Evolutionary conservation across 306 rosid species (phyloP), one percentile per base, ranked within the genome.

Genomic region (Argentina anserina): DNA sequence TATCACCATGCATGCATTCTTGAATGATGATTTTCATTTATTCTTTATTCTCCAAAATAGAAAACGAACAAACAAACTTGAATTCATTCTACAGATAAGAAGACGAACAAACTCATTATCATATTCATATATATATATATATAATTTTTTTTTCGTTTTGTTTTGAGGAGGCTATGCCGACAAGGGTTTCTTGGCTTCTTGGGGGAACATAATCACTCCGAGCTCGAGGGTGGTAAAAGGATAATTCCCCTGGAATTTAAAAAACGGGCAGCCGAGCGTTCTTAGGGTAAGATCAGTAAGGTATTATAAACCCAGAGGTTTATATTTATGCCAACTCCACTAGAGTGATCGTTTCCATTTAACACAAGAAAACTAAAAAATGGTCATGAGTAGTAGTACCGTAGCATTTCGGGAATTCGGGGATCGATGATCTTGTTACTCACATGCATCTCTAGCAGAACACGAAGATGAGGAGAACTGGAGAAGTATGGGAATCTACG

Each of bases 401-500:
- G 56, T 50, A 50, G 20, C 11, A 50, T 50, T n/a, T 7, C 0
- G 12, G 12, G 56, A 4, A 33, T n/a, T n/a, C n/a, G n/a, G n/a
- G n/a, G n/a, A n/a, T n/a, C n/a, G n/a, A 49, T 49, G 9, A 17
- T 49, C n/a, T 49, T 49, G 55, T 49, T 20, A 1, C 55, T 49
- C 55, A 20, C n/a, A n/a, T n/a, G n/a, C 55, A 49, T 49, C 2
- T 49, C 55, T 49, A 49, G 3, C 55, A 18, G 23, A 20, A 49
- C 11, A 7, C 11, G 23, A 49, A 20, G 20, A 6, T 20, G 55
- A 49, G 2, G 55, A 94, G n/a, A n/a, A n/a, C n/a, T n/a, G 96
- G 68, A 85, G 90, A 41, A 41, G 15, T 41, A 11, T 41, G 46
- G 46, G 12, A 41, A 34, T 34, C 14, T 9, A n/a, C 10, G 12